Conservation (phyloP, 2,329 filamentous ascomycete species). For the Trichoderma aggressivum region DNA sequence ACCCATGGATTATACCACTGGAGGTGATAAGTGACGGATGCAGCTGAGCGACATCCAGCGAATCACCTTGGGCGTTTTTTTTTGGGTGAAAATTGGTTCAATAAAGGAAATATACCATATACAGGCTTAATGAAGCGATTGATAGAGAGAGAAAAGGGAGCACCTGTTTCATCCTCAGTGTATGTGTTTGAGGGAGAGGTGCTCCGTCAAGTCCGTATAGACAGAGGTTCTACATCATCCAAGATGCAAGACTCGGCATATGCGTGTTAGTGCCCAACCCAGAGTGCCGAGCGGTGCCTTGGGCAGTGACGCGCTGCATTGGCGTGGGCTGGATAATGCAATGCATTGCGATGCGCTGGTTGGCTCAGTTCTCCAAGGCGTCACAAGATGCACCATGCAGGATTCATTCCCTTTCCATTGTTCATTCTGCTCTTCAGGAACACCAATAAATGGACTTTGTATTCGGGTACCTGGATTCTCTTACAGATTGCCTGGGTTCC, state of each 20-base stretch:
- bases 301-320: not conserved
- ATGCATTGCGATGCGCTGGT: not conserved
- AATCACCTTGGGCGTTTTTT: not conserved
- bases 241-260: not conserved
- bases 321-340: not conserved
- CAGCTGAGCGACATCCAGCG: constrained; percentile 1
- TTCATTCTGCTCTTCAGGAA: not conserved
- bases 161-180: not conserved
- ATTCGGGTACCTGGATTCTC: not conserved
- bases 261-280: not conserved
- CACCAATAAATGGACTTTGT: not conserved
- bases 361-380: not conserved
- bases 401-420: not conserved
- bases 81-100: not conserved
- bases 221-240: not conserved
- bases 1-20: constrained; percentile 1
- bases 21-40: constrained; percentile 10
- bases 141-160: not conserved
- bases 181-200: not conserved
- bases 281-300: not conserved
- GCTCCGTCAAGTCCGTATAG: too few species aligned
- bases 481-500: not conserved
- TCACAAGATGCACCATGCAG: not conserved
- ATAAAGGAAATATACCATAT: not conserved
- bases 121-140: not conserved